A percentile compares a stretch with the other conserved stretches of the same genome.
phyloP scores from a whole-genome alignment of 768 basidiomycete genomes.

The Grammothele lineata region DNA sequence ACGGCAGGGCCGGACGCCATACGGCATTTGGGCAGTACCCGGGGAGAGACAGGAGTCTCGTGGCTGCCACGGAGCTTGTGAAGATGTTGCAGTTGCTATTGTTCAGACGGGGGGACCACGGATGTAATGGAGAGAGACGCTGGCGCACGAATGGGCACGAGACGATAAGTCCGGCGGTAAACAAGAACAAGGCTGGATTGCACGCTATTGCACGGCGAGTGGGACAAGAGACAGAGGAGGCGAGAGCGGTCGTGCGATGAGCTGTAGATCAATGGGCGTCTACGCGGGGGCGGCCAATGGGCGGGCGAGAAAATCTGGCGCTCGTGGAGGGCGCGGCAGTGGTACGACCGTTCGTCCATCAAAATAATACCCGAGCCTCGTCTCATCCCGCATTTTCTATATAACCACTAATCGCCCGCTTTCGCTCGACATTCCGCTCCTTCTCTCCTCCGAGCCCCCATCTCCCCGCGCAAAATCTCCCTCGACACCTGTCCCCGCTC shows the following conservation, averaged over 20 bases:
- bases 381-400: conserved; percentile 22
- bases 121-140: conserved; percentile 7
- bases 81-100: neutral
- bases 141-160: too few relatives aligned
- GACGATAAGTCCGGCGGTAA: too few relatives aligned
- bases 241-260: conserved; percentile 1
- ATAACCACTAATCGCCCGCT: conserved; percentile 13
- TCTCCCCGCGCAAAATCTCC: conserved; percentile 2
- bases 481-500: neutral
- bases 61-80: neutral
- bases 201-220: neutral
- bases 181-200: too few relatives aligned
- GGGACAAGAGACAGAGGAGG: neutral
- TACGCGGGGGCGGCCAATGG: conserved; percentile 4
- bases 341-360: conserved; percentile 22
- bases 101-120: neutral
- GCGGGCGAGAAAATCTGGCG: neutral
- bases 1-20: neutral
- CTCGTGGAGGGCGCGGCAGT: conserved; percentile 14
- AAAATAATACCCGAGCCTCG: conserved; percentile 25
- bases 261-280: neutral
- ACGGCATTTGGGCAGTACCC: neutral
- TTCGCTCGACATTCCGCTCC: conserved; percentile 3
- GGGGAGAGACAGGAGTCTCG: neutral
- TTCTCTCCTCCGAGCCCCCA: conserved; percentile 10